Percentiles rank a stretch among this genome's conserved stretches.
phyloP scores from a whole-genome alignment of 169 alveolate genomes.

The Babesia divergens region DNA sequence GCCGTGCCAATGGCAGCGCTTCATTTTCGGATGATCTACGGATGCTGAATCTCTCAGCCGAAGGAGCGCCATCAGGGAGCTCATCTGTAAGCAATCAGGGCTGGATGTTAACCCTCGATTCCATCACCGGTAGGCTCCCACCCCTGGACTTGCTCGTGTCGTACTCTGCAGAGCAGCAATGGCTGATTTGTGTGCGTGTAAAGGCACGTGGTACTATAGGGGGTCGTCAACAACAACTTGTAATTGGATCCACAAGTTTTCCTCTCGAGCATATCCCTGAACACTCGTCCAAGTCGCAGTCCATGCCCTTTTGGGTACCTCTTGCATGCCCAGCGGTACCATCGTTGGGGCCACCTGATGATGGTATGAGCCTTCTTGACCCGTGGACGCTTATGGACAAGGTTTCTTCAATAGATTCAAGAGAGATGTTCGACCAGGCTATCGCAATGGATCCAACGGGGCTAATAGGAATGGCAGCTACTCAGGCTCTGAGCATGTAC shows the following conservation, averaged over 20 bases:
- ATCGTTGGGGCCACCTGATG: not conserved
- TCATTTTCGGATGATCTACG: slow-evolving; percentile 11
- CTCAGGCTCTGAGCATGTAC: not conserved
- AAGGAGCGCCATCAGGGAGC: not conserved
- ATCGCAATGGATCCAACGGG: slow-evolving; percentile 23
- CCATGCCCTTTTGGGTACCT: slow-evolving; percentile 55
- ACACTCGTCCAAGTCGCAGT: slow-evolving; percentile 20
- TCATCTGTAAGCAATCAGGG: not conserved
- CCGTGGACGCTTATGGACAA: not conserved
- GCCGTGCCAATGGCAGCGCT: slow-evolving; percentile 4
- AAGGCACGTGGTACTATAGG: slow-evolving; percentile 49
- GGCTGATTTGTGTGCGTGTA: slow-evolving; percentile 79
- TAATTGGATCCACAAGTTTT: slow-evolving; percentile 41
- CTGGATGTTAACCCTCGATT: slow-evolving; percentile 42
- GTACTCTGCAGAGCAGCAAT: slow-evolving; percentile 75
- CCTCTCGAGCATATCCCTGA: slow-evolving; percentile 40
- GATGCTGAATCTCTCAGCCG: not conserved
- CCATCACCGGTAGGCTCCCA: slow-evolving; percentile 67
- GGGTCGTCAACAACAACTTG: not conserved
- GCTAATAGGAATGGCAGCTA: slow-evolving; percentile 2
- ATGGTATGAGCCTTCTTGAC: slow-evolving; percentile 41
- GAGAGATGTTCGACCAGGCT: not conserved
- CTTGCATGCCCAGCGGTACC: slow-evolving; percentile 7
- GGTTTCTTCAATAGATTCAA: slow-evolving; percentile 1
- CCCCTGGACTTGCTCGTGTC: slow-evolving; percentile 74